Conservation (phyloP, 148 eudicot species). For the Salicornia ramosissima region DNA sequence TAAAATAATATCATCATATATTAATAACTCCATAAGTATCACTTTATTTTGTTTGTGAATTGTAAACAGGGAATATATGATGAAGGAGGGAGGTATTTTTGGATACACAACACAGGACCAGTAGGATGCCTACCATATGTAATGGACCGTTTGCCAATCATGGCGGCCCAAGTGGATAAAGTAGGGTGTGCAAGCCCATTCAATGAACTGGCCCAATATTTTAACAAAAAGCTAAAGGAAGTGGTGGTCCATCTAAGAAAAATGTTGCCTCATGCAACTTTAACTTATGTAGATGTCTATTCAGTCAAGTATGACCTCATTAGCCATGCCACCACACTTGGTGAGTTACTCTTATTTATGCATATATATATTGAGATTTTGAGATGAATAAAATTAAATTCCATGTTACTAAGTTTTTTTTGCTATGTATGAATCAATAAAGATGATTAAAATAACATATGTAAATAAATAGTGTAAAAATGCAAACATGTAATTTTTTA, state of each 20-base stretch:
- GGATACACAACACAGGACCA: slow-evolving; percentile 97
- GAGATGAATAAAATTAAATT: too few species aligned
- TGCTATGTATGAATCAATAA: too few species aligned
- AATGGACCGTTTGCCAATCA: slow-evolving; percentile 46
- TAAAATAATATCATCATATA: too few species aligned
- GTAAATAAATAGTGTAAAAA: too few species aligned
- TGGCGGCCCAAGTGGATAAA: slow-evolving; percentile 53
- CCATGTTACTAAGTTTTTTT: too few species aligned
- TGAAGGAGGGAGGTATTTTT: slow-evolving; percentile 75
- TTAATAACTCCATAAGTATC: too few species aligned
- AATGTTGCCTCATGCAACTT: slow-evolving; percentile 48
- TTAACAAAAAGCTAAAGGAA: slow-evolving; percentile 53
- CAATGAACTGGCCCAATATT: slow-evolving; percentile 64
- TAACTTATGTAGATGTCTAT: slow-evolving; percentile 83
- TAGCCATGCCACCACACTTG: slow-evolving; percentile 44
- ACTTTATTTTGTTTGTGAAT: too few species aligned
- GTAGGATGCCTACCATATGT: slow-evolving; percentile 78
- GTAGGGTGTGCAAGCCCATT: slow-evolving; percentile 55
- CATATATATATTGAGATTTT: too few species aligned
- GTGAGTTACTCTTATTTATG: slow-evolving; percentile 34
- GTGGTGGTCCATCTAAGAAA: slow-evolving; percentile 44
- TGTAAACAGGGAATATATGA: slow-evolving; percentile 49
- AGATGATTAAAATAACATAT: too few species aligned
- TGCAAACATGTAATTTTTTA: too few species aligned
- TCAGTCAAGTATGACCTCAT: slow-evolving; percentile 65